Evolutionary conservation across 805 yeast species (phyloP).

Genomic region (Kazachstania bromeliacearum): DNA sequence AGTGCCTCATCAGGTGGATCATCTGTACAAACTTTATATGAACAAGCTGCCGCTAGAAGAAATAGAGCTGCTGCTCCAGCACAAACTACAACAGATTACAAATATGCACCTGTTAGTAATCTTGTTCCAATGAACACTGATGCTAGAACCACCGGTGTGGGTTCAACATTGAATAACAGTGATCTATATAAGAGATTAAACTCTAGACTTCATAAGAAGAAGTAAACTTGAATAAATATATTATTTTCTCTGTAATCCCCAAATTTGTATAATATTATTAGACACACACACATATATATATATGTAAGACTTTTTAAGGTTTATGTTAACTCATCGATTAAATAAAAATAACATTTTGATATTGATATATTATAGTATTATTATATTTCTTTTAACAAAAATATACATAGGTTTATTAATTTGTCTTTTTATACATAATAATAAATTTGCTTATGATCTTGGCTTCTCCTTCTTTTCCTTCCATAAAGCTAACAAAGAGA

Average conservation of each 20-base stretch:
- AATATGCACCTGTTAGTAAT: slow-evolving; percentile 78
- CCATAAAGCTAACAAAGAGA: slow-evolving; percentile 98
- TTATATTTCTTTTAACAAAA: too few species aligned
- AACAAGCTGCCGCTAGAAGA: slow-evolving; percentile 83
- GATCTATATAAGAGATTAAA: slow-evolving; percentile 77
- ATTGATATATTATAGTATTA: too few species aligned
- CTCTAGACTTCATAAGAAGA: slow-evolving; percentile 29
- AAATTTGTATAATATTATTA: too few species aligned
- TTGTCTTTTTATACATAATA: not conserved
- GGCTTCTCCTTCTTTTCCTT: slow-evolving; percentile 99
- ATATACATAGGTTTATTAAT: too few species aligned
- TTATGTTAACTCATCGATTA: too few species aligned
- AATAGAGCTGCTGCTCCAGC: slow-evolving; percentile 95
- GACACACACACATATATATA: too few species aligned
- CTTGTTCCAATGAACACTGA: slow-evolving; percentile 34
- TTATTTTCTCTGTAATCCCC: too few species aligned
- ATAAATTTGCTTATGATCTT: slow-evolving; percentile 63
- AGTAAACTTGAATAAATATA: slow-evolving; percentile 9
- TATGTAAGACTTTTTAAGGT: too few species aligned
- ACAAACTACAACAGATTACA: slow-evolving; percentile 78
- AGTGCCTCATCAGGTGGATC: slow-evolving; percentile 21
- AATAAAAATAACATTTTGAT: too few species aligned
- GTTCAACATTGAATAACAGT: slow-evolving; percentile 47
- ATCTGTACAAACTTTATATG: slow-evolving; percentile 57
- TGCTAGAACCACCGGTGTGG: slow-evolving; percentile 38